Conservation (phyloP, 2,329 filamentous ascomycete species). For the Aspergillus candidus region DNA sequence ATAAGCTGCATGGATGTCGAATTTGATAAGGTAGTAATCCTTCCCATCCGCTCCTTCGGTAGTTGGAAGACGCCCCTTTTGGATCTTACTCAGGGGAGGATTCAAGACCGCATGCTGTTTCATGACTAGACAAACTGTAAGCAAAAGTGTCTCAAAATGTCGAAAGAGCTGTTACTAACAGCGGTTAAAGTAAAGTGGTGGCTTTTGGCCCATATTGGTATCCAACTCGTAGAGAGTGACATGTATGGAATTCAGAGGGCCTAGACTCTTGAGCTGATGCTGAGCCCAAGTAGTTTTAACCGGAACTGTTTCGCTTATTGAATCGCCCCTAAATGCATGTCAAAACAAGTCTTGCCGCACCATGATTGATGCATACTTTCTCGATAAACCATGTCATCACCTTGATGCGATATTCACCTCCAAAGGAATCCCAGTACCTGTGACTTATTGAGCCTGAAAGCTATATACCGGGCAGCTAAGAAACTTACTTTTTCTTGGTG, state of each 20-base stretch:
- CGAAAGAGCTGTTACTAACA: constrained; percentile 3
- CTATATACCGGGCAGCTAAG: not conserved
- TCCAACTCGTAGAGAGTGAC: constrained; percentile 9
- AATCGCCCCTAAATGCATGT: constrained; percentile 11
- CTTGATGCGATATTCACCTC: constrained; percentile 8
- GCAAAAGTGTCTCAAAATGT: not conserved
- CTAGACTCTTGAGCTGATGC: not conserved
- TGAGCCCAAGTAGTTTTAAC: not conserved
- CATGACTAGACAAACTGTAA: constrained; percentile 8
- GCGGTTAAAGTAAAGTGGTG: constrained; percentile 9
- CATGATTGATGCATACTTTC: constrained; percentile 8
- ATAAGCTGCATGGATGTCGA: constrained; percentile 13
- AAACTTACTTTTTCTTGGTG: constrained; percentile 11
- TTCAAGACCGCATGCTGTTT: constrained; percentile 13
- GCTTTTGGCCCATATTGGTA: not conserved
- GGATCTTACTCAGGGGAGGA: constrained; percentile 11
- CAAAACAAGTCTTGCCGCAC: not conserved
- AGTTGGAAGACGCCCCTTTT: constrained; percentile 7
- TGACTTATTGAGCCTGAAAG: too few species aligned
- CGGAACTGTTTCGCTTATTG: constrained; percentile 12
- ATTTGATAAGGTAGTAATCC: constrained; percentile 11
- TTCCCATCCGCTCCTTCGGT: constrained; percentile 6
- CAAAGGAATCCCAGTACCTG: constrained; percentile 11
- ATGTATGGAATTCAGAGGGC: not conserved
- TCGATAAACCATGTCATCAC: constrained; percentile 18